Base-by-base conservation (phyloP, 805 yeast species). In the Citeromyces matritensis region DNA sequence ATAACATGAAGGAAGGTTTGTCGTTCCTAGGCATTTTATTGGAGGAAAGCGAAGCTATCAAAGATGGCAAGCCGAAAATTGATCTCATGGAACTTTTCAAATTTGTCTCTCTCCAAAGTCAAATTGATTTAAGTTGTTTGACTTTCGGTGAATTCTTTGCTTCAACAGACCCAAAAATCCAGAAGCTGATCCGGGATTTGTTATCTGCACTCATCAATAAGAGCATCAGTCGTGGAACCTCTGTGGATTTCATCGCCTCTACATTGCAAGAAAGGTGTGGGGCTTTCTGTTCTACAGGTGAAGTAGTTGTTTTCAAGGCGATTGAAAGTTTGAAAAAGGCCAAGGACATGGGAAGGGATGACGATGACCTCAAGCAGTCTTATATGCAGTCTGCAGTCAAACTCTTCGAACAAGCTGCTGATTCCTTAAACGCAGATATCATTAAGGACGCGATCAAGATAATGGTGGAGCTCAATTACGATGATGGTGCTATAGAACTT, bases 201-300 rank as follows among this genome's bases (percentile, higher is more conserved):
- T 66, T 91, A 29, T 78, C 94, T 2, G 80, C 95, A 1, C 73
- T 91, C 24, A 85, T 91, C 38, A 86, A 86, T 53, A 79, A 79
- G 49, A 83, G 81, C 41, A 85, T 91, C 35, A 65, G 82, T 25
- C 73, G 81, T 40, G 97, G 98, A n/a, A 88, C 83, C 4, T 80
- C 94, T 1, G 88, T 91, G 29, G 97, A 88, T 48, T 63, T 78
- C 35, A 82, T 88, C 32, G 94, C 96, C 1, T 73, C 76, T 24
- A 73, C 86, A 2, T 58, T 91, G 32, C 95, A 91, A 53, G 93
- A 83, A 33, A 75, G 88, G 37, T 91, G 98, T 60, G 94, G 94
- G 1, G 74, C 94, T 0, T 91, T 85, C 53, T 91, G 97, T 47
- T 83, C 96, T 0, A 73, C 94, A 10, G 83, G 80, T 41, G 98